Percentiles rank a stretch among this genome's conserved stretches.
These are phyloP conservation scores for Torrubiellomyces zombiae DNA, from an alignment of 2,329 filamentous ascomycete genomes.

Conservation along the genomic window DNA sequence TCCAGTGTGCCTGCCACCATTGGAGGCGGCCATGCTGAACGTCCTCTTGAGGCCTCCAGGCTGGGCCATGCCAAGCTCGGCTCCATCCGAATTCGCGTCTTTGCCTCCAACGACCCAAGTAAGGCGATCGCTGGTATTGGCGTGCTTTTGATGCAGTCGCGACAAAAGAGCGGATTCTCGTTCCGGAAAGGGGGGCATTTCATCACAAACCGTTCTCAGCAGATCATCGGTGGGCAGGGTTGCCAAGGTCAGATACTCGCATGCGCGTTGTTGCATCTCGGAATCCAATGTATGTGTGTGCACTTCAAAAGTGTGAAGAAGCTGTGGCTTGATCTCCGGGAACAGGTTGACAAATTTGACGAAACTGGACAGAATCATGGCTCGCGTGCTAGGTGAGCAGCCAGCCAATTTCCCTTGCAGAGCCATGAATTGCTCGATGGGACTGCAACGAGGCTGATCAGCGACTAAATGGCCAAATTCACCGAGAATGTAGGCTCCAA, in stretches of 20 bases:
- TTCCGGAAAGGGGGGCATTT: slow-evolving; percentile 97
- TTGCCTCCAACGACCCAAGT: slow-evolving; percentile 98
- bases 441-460: slow-evolving; percentile 79
- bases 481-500: slow-evolving; percentile 86
- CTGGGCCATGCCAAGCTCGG: slow-evolving; percentile 67
- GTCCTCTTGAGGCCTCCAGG: slow-evolving; percentile 71
- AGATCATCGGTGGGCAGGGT: slow-evolving; percentile 80
- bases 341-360: slow-evolving; percentile 98
- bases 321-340: slow-evolving; percentile 92
- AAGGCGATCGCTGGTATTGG: slow-evolving; percentile 80
- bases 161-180: slow-evolving; percentile 83
- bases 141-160: slow-evolving; percentile 84
- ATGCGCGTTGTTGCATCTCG: slow-evolving; percentile 89
- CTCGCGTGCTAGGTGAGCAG: slow-evolving; percentile 76
- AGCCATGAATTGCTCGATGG: slow-evolving; percentile 92
- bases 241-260: slow-evolving; percentile 80
- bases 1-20: slow-evolving; percentile 27
- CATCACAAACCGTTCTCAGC: slow-evolving; percentile 83
- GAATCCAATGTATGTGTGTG: slow-evolving; percentile 93
- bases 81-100: slow-evolving; percentile 70
- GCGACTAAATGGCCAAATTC: slow-evolving; percentile 96
- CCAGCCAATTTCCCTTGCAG: slow-evolving; percentile 78
- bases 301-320: slow-evolving; percentile 74
- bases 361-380: slow-evolving; percentile 88
- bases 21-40: slow-evolving; percentile 48